These are phyloP conservation scores for Filobasidium floriforme DNA, from an alignment of 768 basidiomycete species.

Conservation along the genomic window DNA sequence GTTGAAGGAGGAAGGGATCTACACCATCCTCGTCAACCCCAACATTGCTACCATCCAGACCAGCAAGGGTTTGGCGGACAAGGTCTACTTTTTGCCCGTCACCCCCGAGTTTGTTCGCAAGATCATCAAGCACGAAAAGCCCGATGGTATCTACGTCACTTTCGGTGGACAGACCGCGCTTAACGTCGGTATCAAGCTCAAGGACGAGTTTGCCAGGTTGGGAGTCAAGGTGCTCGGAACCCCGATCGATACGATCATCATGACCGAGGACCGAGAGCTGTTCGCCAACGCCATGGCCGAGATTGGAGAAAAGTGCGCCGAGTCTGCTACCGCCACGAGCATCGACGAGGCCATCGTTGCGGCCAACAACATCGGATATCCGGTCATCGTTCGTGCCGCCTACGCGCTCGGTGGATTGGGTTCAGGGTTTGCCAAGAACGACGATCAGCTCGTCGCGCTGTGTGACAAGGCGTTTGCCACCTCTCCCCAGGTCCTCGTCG, in stretches of 20 bases:
- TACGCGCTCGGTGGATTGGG: slow-evolving; percentile 94
- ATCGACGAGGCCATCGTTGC: slow-evolving; percentile 74
- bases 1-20: slow-evolving; percentile 96
- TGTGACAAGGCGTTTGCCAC: slow-evolving; percentile 95
- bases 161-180: slow-evolving; percentile 98
- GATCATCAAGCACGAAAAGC: slow-evolving; percentile 97
- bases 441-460: slow-evolving; percentile 74
- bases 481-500: slow-evolving; percentile 95
- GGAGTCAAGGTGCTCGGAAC: slow-evolving; percentile 93
- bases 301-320: slow-evolving; percentile 91
- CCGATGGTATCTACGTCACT: slow-evolving; percentile 96
- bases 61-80: slow-evolving; percentile 94
- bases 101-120: slow-evolving; percentile 96
- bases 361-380: slow-evolving; percentile 78
- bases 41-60: slow-evolving; percentile 99
- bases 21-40: slow-evolving; percentile 96
- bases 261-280: slow-evolving; percentile 89
- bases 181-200: slow-evolving; percentile 93
- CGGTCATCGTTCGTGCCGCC: slow-evolving; percentile 92
- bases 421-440: slow-evolving; percentile 91
- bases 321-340: slow-evolving; percentile 80
- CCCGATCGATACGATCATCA: slow-evolving; percentile 93
- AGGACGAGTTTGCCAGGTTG: slow-evolving; percentile 84
- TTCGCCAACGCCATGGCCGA: slow-evolving; percentile 90
- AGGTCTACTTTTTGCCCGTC: slow-evolving; percentile 98